A percentile compares a stretch with the other conserved stretches of the same genome.
These are phyloP conservation scores for Puccinia horiana DNA, from an alignment of 1,284 basidiomycete species.

Conservation along the genomic window DNA sequence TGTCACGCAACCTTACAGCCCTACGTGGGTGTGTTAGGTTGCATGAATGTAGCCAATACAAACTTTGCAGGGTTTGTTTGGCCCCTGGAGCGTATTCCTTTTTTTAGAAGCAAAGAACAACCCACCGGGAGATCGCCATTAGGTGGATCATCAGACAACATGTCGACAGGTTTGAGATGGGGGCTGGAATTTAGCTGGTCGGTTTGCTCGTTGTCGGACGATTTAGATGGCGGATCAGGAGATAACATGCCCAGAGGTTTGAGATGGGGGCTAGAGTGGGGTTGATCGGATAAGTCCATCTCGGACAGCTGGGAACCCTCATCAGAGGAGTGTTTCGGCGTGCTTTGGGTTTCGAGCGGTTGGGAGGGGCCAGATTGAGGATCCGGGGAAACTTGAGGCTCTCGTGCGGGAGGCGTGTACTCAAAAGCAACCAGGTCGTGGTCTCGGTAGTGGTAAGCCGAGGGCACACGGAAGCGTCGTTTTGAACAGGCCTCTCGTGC, in stretches of 20 bases:
- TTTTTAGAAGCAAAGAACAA: not conserved
- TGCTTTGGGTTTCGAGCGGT: not conserved
- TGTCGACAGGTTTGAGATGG: not conserved
- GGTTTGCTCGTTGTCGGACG: not conserved
- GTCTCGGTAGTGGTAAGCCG: not conserved
- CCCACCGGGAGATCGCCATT: not conserved
- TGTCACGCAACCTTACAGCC: too few species aligned
- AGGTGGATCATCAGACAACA: not conserved
- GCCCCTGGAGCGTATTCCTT: too few species aligned
- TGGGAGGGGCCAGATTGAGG: not conserved
- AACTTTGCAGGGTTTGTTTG: too few species aligned
- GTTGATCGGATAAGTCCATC: not conserved
- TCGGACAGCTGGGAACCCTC: not conserved
- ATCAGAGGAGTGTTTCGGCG: not conserved
- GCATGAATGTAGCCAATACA: too few species aligned
- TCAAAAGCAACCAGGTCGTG: not conserved
- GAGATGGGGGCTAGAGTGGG: not conserved
- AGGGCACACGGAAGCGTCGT: not conserved
- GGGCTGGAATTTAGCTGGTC: constrained; percentile 10
- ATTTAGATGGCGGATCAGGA: not conserved
- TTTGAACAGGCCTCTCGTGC: not conserved
- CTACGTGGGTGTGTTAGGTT: too few species aligned
- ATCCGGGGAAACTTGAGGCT: not conserved
- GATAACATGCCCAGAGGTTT: not conserved
- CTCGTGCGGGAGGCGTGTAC: not conserved